phyloP scores from a whole-genome alignment of 805 yeast genomes.

The Kazachstania africana region DNA sequence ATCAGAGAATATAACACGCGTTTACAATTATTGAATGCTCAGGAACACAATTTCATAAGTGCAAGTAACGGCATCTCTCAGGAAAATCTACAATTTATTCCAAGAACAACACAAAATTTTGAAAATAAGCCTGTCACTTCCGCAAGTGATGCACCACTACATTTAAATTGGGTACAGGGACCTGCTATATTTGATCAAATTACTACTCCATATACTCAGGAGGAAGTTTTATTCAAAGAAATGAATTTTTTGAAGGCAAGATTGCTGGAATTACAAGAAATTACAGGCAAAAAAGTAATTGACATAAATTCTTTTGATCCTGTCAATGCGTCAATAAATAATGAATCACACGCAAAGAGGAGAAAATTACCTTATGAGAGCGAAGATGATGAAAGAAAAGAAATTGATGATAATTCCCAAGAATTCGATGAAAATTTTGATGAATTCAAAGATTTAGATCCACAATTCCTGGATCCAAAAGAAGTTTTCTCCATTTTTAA shows the following conservation, averaged over 20 bases:
- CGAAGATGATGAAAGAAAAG: not conserved
- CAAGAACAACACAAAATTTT: constrained; percentile 13
- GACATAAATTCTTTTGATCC: too few species aligned
- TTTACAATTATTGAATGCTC: constrained; percentile 16
- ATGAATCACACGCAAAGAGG: constrained; percentile 1
- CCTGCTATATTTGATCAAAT: constrained; percentile 22
- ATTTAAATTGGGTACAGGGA: constrained; percentile 22
- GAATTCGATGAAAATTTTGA: constrained; percentile 5
- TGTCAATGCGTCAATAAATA: constrained; percentile 8
- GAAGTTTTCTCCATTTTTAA: constrained; percentile 13
- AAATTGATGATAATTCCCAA: not conserved
- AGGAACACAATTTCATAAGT: constrained; percentile 8
- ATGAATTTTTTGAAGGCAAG: constrained; percentile 19
- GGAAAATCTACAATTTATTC: constrained; percentile 16
- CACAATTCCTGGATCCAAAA: constrained; percentile 16
- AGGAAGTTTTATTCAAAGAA: constrained; percentile 18
- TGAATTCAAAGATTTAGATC: constrained; percentile 21
- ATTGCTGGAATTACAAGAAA: constrained; percentile 19
- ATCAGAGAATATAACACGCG: constrained; percentile 22
- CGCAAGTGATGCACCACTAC: constrained; percentile 9
- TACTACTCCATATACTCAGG: constrained; percentile 15
- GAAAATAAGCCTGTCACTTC: constrained; percentile 16
- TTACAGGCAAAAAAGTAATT: constrained; percentile 16
- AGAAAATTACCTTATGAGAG: not conserved
- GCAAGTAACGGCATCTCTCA: constrained; percentile 10